Conservation (phyloP, 768 basidiomycete genomes). For the Naganishia kalamii region DNA sequence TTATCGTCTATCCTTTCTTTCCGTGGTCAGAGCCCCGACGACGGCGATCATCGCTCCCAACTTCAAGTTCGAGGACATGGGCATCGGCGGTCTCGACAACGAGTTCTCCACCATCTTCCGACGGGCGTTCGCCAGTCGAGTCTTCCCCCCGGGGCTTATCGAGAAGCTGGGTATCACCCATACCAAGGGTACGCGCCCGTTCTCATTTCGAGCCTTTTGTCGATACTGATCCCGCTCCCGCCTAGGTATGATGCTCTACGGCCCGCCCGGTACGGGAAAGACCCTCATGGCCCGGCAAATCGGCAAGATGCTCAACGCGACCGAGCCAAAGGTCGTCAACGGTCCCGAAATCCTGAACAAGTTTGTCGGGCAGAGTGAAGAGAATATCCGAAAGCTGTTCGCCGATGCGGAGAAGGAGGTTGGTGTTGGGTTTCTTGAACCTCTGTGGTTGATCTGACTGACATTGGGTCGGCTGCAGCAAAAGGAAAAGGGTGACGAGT, state of each 20-base stretch:
- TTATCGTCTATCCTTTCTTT: background rate
- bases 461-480: slow-evolving; percentile 57
- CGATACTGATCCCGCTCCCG: slow-evolving; percentile 7
- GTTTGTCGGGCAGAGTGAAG: slow-evolving; percentile 93
- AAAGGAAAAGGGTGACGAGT: slow-evolving; percentile 94
- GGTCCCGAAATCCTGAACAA: slow-evolving; percentile 97
- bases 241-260: slow-evolving; percentile 82
- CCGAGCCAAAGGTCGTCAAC: slow-evolving; percentile 96
- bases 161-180: slow-evolving; percentile 98
- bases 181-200: slow-evolving; percentile 70
- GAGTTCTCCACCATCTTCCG: slow-evolving; percentile 97
- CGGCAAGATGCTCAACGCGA: slow-evolving; percentile 96
- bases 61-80: slow-evolving; percentile 99
- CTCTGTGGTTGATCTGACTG: background rate
- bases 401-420: slow-evolving; percentile 98
- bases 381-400: slow-evolving; percentile 95
- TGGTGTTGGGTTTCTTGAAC: slow-evolving; percentile 23
- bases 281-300: slow-evolving; percentile 97
- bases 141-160: slow-evolving; percentile 94
- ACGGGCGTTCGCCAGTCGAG: slow-evolving; percentile 92
- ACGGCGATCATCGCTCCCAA: slow-evolving; percentile 95
- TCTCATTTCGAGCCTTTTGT: background rate
- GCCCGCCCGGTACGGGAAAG: slow-evolving; percentile 97
- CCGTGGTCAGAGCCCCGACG: slow-evolving; percentile 62
- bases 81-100: slow-evolving; percentile 90